phyloP scores from a whole-genome alignment of 1,284 basidiomycete species.

The Sparassis latifolia region DNA sequence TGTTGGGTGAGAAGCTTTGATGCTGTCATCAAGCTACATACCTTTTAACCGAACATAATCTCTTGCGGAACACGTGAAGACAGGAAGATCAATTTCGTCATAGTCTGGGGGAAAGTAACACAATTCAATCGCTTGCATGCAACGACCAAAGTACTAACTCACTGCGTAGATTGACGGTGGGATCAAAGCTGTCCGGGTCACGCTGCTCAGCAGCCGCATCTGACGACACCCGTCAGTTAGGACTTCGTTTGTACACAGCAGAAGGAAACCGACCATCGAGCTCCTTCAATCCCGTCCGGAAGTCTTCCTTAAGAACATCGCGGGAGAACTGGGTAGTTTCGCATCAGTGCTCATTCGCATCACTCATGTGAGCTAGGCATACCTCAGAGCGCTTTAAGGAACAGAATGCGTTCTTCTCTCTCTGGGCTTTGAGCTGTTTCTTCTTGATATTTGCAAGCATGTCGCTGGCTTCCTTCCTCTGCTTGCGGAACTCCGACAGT shows the following conservation, averaged over 20 bases:
- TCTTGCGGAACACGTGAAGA: slow-evolving; percentile 54
- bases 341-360: background rate
- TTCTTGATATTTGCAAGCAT: slow-evolving; percentile 41
- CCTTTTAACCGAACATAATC: slow-evolving; percentile 39
- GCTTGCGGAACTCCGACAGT: slow-evolving; percentile 31
- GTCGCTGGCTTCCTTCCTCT: slow-evolving; percentile 43
- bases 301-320: slow-evolving; percentile 53
- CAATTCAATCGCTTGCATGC: background rate
- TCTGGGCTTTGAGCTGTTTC: slow-evolving; percentile 38
- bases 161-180: slow-evolving; percentile 43
- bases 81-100: slow-evolving; percentile 49
- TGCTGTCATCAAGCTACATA: background rate
- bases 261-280: slow-evolving; percentile 37
- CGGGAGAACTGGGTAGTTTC: slow-evolving; percentile 38
- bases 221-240: slow-evolving; percentile 13
- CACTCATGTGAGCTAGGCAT: background rate
- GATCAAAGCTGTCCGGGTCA: slow-evolving; percentile 51
- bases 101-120: slow-evolving; percentile 35
- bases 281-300: slow-evolving; percentile 50
- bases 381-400: slow-evolving; percentile 53
- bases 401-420: slow-evolving; percentile 57
- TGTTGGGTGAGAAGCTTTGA: background rate
- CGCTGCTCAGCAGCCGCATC: slow-evolving; percentile 50
- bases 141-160: slow-evolving; percentile 11
- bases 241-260: background rate